phyloP scores from a whole-genome alignment of 2,329 filamentous ascomycete genomes.

The Trichoderma sp. region DNA sequence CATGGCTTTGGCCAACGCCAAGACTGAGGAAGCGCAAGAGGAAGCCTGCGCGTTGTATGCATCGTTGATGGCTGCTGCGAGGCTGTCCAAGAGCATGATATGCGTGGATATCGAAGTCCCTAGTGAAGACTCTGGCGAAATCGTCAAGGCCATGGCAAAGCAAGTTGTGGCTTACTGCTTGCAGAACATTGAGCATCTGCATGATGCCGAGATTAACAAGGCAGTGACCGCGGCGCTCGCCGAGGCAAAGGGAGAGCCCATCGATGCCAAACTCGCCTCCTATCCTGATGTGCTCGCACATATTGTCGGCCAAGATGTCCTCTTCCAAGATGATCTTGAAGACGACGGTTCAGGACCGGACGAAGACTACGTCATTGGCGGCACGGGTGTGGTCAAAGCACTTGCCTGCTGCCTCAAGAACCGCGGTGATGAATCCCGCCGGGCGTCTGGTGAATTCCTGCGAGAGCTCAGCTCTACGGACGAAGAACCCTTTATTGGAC shows the following conservation, averaged over 20 bases:
- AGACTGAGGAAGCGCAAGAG: constrained; percentile 78
- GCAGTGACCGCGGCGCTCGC: constrained; percentile 48
- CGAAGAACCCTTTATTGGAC: constrained; percentile 29
- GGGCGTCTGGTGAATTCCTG: constrained; percentile 54
- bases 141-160: constrained; percentile 88
- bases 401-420: constrained; percentile 88
- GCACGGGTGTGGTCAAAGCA: constrained; percentile 92
- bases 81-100: constrained; percentile 79
- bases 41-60: constrained; percentile 94
- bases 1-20: constrained; percentile 69
- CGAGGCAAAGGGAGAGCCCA: constrained; percentile 38
- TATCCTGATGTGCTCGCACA: constrained; percentile 84
- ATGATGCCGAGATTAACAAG: constrained; percentile 63
- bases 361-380: constrained; percentile 93
- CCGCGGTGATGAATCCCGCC: constrained; percentile 62
- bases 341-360: constrained; percentile 75
- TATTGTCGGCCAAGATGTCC: constrained; percentile 72
- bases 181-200: constrained; percentile 81
- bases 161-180: constrained; percentile 95
- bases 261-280: constrained; percentile 37
- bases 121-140: constrained; percentile 75
- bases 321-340: constrained; percentile 51
- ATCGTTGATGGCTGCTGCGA: constrained; percentile 82
- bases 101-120: constrained; percentile 93
- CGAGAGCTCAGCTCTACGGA: constrained; percentile 51